These are phyloP conservation scores for Wallacemonas collosoma DNA, from an alignment of 208 protist species.

Conservation along the genomic window DNA sequence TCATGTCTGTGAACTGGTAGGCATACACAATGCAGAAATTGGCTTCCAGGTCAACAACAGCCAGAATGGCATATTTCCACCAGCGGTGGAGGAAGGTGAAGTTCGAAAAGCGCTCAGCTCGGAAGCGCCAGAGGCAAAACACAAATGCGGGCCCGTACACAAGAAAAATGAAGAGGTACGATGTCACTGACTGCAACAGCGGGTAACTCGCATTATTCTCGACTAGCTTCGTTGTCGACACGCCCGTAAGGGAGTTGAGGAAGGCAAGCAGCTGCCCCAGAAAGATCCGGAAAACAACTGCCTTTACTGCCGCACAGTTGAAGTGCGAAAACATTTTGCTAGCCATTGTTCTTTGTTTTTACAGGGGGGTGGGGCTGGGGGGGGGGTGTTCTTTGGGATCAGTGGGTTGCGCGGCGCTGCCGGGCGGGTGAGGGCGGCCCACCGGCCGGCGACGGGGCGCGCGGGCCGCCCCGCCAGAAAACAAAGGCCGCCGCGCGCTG, in stretches of 20 bases:
- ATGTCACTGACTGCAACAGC: constrained; percentile 77
- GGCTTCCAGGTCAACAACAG: constrained; percentile 91
- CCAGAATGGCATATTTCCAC: constrained; percentile 91
- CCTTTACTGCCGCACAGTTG: constrained; percentile 21
- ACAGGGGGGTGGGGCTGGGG: neutral
- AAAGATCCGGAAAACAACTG: constrained; percentile 50
- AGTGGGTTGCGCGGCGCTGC: too few relatives aligned
- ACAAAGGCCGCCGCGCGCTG: too few relatives aligned
- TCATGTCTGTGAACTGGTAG: constrained; percentile 94
- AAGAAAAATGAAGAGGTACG: constrained; percentile 72
- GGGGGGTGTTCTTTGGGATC: neutral
- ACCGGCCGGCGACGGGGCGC: too few relatives aligned
- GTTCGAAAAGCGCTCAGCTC: constrained; percentile 38
- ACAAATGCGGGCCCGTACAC: constrained; percentile 69
- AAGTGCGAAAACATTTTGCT: neutral
- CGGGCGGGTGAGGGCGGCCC: too few relatives aligned
- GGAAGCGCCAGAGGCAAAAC: constrained; percentile 37
- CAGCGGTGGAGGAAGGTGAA: constrained; percentile 61
- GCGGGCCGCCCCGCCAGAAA: too few relatives aligned
- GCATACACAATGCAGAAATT: constrained; percentile 94
- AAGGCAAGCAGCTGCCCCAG: constrained; percentile 87
- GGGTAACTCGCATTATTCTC: constrained; percentile 87
- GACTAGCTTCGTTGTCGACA: constrained; percentile 81
- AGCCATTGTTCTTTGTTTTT: neutral
- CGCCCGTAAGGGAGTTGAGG: constrained; percentile 84